Percentiles rank a stretch among this genome's conserved stretches.
phyloP scores from a whole-genome alignment of 1,284 basidiomycete genomes.

The Cutaneotrichosporon curvatum region DNA sequence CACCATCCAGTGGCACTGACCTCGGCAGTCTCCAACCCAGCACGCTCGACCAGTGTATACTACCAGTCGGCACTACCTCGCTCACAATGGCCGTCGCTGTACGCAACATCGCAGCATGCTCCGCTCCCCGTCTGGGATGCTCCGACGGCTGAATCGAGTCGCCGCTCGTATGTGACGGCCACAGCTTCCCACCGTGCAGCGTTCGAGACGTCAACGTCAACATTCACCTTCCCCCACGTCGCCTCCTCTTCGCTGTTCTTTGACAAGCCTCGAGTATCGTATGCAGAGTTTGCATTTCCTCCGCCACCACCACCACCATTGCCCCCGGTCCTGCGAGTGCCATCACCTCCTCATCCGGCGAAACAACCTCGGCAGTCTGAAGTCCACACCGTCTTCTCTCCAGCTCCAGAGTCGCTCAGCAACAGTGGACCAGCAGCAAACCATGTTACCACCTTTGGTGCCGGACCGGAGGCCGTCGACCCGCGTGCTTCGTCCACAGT shows the following conservation, averaged over 20 bases:
- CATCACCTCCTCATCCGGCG: conserved; percentile 14
- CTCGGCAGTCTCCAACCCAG: conserved; percentile 1
- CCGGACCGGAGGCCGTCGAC: conserved; percentile 6
- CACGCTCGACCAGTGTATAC: background rate
- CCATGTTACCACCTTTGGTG: conserved; percentile 5
- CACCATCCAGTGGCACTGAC: conserved; percentile 12
- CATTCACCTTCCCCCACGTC: conserved; percentile 1
- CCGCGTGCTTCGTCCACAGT: background rate
- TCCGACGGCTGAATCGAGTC: conserved; percentile 2
- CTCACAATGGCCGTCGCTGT: conserved; percentile 1
- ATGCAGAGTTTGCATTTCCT: conserved; percentile 3
- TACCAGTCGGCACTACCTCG: conserved; percentile 1
- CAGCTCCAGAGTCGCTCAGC: conserved; percentile 11
- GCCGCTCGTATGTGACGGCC: conserved; percentile 8
- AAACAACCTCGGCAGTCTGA: conserved; percentile 19
- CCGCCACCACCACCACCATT: conserved; percentile 20
- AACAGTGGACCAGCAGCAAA: conserved; percentile 1
- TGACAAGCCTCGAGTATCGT: conserved; percentile 4
- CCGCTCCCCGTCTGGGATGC: conserved; percentile 16
- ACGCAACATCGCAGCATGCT: background rate
- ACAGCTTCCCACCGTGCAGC: conserved; percentile 6
- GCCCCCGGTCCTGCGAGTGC: conserved; percentile 12
- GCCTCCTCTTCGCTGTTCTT: conserved; percentile 10
- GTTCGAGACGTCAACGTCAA: conserved; percentile 4
- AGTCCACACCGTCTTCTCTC: conserved; percentile 19